Base-by-base conservation (phyloP, 108 stramenopile species). In the Pseudonitzschia multiseries region DNA sequence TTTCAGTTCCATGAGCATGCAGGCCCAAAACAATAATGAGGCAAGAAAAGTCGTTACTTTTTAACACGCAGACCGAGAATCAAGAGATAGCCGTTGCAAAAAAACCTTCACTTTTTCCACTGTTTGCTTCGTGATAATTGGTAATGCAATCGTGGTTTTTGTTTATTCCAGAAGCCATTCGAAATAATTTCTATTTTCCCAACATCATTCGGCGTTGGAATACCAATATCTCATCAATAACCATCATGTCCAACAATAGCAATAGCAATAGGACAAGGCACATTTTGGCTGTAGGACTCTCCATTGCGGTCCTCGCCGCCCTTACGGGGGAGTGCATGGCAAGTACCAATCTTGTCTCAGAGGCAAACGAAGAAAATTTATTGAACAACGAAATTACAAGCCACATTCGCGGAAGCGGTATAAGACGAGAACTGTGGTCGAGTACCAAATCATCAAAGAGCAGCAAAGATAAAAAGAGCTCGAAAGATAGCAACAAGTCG, bases 31-130 rank as follows among this genome's bases (percentile, higher is more conserved):
- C n/a, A n/a, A n/a, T n/a, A n/a, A n/a, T n/a, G n/a, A n/a, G n/a
- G n/a, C n/a, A n/a, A n/a, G 36, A 36, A 36, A 36, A 5, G 36
- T 36, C 36, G 36, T 36, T 36, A 36, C 36, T 36, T 36, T 36
- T 18, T 10, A 48, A 18, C 46, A 18, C 46, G 46, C 46, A 48
- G 46, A 48, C 46, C 46, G 46, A 48, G 46, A 36, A 8, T n/a
- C n/a, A n/a, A n/a, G n/a, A n/a, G n/a, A n/a, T 48, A 48, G 46
- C 46, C 46, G 46, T 48, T 48, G 46, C 46, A 18, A 48, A 48
- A 48, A 5, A 2, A 48, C 46, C 14, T 18, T 48, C 46, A 48
- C 46, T 48, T 48, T 48, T 48, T 48, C 46, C 46, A 48, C 1
- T 10, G 12, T 18, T 48, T 18, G 17, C 14, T 2, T 36, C 6